Conservation (phyloP, 352 stramenopile genomes). For the Phytophthora fragariae region DNA sequence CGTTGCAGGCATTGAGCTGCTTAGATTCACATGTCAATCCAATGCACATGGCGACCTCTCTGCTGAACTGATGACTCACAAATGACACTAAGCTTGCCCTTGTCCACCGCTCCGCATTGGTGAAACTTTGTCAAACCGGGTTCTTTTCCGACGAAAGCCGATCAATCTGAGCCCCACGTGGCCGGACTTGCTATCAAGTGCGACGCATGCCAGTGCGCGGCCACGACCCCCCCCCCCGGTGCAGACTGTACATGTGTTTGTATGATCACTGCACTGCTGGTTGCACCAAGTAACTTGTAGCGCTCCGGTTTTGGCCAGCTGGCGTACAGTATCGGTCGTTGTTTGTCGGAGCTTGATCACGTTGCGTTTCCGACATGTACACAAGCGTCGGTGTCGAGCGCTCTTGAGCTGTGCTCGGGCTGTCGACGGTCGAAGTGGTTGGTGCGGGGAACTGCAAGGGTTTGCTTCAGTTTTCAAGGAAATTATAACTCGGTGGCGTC, state of each 20-base stretch:
- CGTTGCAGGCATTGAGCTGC: constrained; percentile 9
- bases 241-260: no score
- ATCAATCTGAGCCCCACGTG: neutral
- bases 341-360: constrained; percentile 31
- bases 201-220: constrained; percentile 1
- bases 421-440: constrained; percentile 18
- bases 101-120: neutral
- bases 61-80: constrained; percentile 2
- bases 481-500: neutral
- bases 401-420: constrained; percentile 26
- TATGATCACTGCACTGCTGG: constrained; percentile 3
- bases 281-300: neutral
- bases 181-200: neutral
- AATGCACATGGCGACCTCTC: constrained; percentile 2
- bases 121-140: constrained; percentile 17
- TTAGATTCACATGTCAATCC: neutral
- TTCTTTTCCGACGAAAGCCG: neutral
- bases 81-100: neutral
- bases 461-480: constrained; percentile 13
- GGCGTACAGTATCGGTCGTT: constrained; percentile 21
- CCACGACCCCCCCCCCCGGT: neutral
- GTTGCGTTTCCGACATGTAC: constrained; percentile 34
- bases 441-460: neutral
- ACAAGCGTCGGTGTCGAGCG: constrained; percentile 20
- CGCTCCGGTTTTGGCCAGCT: constrained; percentile 33